These are phyloP conservation scores for Saccharomycopsis schoenii DNA, from an alignment of 805 yeast species.

Conservation along the genomic window DNA sequence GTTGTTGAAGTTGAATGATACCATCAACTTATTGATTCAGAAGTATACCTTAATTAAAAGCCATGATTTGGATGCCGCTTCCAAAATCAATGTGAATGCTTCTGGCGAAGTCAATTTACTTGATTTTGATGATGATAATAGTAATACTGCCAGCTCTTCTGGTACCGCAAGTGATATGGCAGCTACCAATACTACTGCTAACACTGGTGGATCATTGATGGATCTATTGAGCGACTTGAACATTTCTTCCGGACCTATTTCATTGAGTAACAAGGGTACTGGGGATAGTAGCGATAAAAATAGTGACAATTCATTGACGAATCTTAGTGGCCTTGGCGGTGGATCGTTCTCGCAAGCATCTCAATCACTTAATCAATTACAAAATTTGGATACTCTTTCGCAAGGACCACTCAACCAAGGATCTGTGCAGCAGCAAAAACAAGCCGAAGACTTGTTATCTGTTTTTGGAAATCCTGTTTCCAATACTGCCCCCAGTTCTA, in stretches of 20 bases:
- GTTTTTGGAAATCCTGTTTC: conserved; percentile 17
- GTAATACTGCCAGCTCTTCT: conserved; percentile 19
- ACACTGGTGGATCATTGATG: conserved; percentile 32
- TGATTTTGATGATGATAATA: conserved; percentile 58
- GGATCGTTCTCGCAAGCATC: conserved; percentile 19
- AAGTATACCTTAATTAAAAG: conserved; percentile 57
- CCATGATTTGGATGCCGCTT: conserved; percentile 53
- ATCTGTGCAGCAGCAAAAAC: conserved; percentile 15
- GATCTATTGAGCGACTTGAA: conserved; percentile 70
- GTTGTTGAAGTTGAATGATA: conserved; percentile 62
- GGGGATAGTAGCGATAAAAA: background rate
- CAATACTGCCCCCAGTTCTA: conserved; percentile 12
- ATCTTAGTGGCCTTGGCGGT: background rate
- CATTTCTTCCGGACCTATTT: conserved; percentile 35
- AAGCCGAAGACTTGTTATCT: conserved; percentile 18
- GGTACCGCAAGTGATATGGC: conserved; percentile 21
- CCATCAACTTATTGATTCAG: conserved; percentile 55
- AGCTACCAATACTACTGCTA: conserved; percentile 28
- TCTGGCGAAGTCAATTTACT: conserved; percentile 44
- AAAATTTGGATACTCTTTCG: conserved; percentile 15
- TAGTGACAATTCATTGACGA: background rate
- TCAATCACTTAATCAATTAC: conserved; percentile 14
- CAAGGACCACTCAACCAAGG: conserved; percentile 18
- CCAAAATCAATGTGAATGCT: conserved; percentile 33
- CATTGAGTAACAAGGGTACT: conserved; percentile 26